Conservation (phyloP, 345 rosid genomes). For the Sonneratia caseolaris region DNA sequence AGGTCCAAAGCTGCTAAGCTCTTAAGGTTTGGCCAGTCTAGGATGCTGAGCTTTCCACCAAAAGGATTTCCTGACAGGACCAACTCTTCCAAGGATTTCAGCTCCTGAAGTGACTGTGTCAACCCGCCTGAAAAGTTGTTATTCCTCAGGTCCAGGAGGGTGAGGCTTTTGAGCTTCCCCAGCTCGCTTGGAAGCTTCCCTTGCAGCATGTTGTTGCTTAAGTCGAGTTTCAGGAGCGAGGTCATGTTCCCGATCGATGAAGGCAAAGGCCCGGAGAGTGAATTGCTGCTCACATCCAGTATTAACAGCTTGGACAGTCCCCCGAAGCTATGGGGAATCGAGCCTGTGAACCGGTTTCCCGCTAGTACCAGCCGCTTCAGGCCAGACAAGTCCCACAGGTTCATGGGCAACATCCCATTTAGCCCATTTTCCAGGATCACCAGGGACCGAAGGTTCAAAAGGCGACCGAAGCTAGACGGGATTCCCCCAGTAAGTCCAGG, state of each 20-base stretch:
- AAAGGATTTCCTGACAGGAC: constrained; percentile 57
- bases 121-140: constrained; percentile 67
- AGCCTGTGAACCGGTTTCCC: constrained; percentile 54
- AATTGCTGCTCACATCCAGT: constrained; percentile 67
- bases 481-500: constrained; percentile 65
- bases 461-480: constrained; percentile 43
- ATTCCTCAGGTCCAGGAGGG: constrained; percentile 68
- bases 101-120: constrained; percentile 39
- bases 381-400: constrained; percentile 36
- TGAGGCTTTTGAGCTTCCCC: constrained; percentile 48
- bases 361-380: constrained; percentile 63
- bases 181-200: constrained; percentile 45
- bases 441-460: constrained; percentile 56
- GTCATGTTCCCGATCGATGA: constrained; percentile 37
- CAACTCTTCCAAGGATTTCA: constrained; percentile 58
- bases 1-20: constrained; percentile 63
- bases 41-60: constrained; percentile 37
- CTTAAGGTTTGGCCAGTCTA: constrained; percentile 48
- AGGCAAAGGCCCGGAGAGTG: constrained; percentile 60
- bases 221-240: constrained; percentile 74
- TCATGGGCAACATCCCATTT: constrained; percentile 42
- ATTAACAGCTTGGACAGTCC: constrained; percentile 44
- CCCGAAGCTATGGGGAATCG: constrained; percentile 45
- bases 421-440: constrained; percentile 64
- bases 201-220: constrained; percentile 57